Percentiles rank a stretch among this genome's conserved stretches.
phyloP scores from a whole-genome alignment of 768 basidiomycete genomes.

The Hygrophorus russula region DNA sequence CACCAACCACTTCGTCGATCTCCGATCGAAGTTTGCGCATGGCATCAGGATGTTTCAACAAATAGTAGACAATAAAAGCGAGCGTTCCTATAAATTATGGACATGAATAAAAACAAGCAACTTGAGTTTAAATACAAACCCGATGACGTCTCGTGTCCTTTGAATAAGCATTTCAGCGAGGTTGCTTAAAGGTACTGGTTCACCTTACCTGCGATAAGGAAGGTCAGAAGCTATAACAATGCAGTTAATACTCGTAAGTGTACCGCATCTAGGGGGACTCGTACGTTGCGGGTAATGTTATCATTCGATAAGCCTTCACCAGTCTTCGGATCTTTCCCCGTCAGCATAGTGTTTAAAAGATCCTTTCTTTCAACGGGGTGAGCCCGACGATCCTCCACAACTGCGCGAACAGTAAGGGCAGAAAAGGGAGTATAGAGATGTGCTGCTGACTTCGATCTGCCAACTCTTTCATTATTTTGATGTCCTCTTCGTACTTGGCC shows the following conservation, averaged over 20 bases:
- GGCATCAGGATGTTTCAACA: slow-evolving; percentile 31
- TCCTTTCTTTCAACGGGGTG: slow-evolving; percentile 30
- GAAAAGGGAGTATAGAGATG: neutral
- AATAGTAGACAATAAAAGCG: slow-evolving; percentile 30
- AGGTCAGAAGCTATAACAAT: slow-evolving; percentile 28
- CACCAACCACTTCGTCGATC: slow-evolving; percentile 34
- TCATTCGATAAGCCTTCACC: slow-evolving; percentile 28
- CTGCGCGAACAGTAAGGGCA: slow-evolving; percentile 12
- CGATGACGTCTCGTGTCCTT: slow-evolving; percentile 18
- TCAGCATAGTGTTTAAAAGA: slow-evolving; percentile 34
- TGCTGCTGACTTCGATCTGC: slow-evolving; percentile 24
- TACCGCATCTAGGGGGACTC: slow-evolving; percentile 4
- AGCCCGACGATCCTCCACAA: slow-evolving; percentile 26
- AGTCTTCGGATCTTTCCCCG: slow-evolving; percentile 32
- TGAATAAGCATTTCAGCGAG: neutral
- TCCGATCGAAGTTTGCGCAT: slow-evolving; percentile 35
- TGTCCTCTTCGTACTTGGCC: slow-evolving; percentile 29
- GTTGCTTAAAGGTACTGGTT: neutral
- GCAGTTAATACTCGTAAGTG: neutral
- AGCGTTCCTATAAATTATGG: slow-evolving; percentile 23
- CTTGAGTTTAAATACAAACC: slow-evolving; percentile 6
- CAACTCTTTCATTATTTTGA: slow-evolving; percentile 28
- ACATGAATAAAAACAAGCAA: neutral
- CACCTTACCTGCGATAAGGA: slow-evolving; percentile 34
- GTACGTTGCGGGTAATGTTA: slow-evolving; percentile 30